Evolutionary conservation across 1,284 basidiomycete genomes (phyloP).

Genomic region (Pascua guehoae): DNA sequence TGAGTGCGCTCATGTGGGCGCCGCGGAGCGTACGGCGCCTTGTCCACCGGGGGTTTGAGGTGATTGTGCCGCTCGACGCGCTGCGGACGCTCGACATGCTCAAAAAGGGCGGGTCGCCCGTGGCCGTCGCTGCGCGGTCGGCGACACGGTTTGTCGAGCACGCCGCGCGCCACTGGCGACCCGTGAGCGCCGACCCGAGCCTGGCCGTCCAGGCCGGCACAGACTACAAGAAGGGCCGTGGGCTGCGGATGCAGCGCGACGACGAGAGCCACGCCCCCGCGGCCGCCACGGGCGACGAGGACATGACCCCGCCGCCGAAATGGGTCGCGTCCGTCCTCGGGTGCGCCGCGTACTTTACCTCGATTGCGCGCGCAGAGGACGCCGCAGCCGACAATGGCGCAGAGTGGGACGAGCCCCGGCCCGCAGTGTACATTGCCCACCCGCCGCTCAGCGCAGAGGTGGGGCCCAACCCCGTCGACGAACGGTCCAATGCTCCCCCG

Average conservation of each 20-base stretch:
- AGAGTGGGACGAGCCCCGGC: conserved; percentile 16
- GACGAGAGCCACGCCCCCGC: conserved; percentile 18
- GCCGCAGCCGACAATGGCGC: not conserved
- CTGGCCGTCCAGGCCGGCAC: conserved; percentile 29
- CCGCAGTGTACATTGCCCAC: conserved; percentile 37
- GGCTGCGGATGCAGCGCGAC: conserved; percentile 35
- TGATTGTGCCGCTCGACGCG: conserved; percentile 83
- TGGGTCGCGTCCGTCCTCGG: conserved; percentile 37
- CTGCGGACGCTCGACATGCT: conserved; percentile 88
- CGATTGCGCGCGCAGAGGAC: conserved; percentile 21
- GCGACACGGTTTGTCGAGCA: conserved; percentile 48
- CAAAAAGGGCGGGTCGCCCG: conserved; percentile 76
- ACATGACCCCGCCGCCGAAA: conserved; percentile 25
- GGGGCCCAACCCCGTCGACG: conserved; percentile 22
- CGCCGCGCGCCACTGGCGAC: conserved; percentile 34
- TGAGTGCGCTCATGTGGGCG: conserved; percentile 79
- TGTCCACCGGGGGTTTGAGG: conserved; percentile 60
- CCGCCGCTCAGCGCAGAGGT: conserved; percentile 39
- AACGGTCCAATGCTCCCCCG: conserved; percentile 7
- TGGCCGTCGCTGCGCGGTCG: conserved; percentile 67
- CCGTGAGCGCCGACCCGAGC: conserved; percentile 27
- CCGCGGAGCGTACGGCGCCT: conserved; percentile 75
- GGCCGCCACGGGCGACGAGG: not conserved
- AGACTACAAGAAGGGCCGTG: conserved; percentile 34
- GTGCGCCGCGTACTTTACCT: conserved; percentile 36